Conservation (phyloP, 768 basidiomycete species). For the Xerocomus potaroensis region DNA sequence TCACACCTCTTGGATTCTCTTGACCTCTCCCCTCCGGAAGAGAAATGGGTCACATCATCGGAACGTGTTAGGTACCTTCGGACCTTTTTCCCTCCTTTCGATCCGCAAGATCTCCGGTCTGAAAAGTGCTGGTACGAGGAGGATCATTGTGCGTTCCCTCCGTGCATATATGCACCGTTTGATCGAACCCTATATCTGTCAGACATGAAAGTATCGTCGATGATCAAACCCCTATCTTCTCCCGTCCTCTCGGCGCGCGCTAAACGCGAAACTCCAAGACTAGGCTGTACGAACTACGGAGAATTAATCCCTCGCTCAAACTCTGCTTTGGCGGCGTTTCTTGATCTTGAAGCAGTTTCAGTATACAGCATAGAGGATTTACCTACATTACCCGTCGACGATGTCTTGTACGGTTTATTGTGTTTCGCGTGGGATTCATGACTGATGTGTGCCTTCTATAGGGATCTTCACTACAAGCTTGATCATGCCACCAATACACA, state of each 20-base stretch:
- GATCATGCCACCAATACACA: conserved; percentile 23
- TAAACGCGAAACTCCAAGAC: conserved; percentile 42
- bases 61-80: conserved; percentile 19
- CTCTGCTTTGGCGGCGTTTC: conserved; percentile 20
- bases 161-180: conserved; percentile 16
- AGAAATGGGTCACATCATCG: conserved; percentile 38
- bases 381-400: conserved; percentile 27
- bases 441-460: conserved; percentile 9
- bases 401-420: conserved; percentile 38
- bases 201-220: conserved; percentile 26
- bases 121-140: conserved; percentile 37
- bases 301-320: conserved; percentile 25
- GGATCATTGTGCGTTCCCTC: conserved; percentile 30
- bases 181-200: background rate
- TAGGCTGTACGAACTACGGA: conserved; percentile 29
- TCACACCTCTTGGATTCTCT: conserved; percentile 31
- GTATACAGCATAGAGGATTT: conserved; percentile 33
- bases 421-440: background rate
- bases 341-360: conserved; percentile 21
- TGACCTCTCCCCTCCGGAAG: conserved; percentile 37
- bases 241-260: conserved; percentile 45
- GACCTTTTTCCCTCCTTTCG: conserved; percentile 11
- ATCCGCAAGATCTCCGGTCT: conserved; percentile 29
- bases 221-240: conserved; percentile 36
- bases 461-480: conserved; percentile 31